Conservation (phyloP, 2,329 filamentous ascomycete genomes). For the Ascocoryne sarcoides region DNA sequence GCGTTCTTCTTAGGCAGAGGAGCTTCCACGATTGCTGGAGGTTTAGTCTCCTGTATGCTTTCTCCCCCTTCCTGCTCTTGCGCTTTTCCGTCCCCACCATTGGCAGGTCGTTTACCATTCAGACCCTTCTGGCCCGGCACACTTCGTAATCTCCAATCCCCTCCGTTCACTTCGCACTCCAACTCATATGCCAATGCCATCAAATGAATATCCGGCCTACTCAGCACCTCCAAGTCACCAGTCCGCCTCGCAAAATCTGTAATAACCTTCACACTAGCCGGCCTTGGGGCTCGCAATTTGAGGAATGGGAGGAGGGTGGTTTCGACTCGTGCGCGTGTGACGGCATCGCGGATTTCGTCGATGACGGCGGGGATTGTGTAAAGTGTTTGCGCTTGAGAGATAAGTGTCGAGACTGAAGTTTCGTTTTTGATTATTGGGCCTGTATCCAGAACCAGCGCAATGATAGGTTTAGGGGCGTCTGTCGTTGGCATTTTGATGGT, state of each 20-base stretch:
- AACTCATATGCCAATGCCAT: constrained; percentile 87
- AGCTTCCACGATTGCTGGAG: not conserved
- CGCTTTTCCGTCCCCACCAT: not conserved
- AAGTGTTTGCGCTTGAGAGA: constrained; percentile 66
- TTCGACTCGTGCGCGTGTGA: constrained; percentile 71
- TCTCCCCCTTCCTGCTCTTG: constrained; percentile 4
- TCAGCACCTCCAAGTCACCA: constrained; percentile 81
- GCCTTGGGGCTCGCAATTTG: constrained; percentile 62
- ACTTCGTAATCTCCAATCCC: constrained; percentile 75
- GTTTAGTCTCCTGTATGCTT: constrained; percentile 4
- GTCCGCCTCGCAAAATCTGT: constrained; percentile 81
- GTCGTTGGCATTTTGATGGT: constrained; percentile 15
- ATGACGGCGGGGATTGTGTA: constrained; percentile 82
- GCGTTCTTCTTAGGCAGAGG: constrained; percentile 18
- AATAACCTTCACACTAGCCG: constrained; percentile 71
- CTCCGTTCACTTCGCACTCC: constrained; percentile 85
- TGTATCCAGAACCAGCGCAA: constrained; percentile 81
- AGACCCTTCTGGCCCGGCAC: constrained; percentile 70
- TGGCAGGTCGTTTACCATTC: constrained; percentile 52
- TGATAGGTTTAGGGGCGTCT: constrained; percentile 53
- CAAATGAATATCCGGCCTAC: constrained; percentile 80
- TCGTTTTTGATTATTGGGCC: constrained; percentile 93
- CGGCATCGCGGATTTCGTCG: constrained; percentile 76
- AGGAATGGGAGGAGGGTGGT: constrained; percentile 81
- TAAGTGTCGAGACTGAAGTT: constrained; percentile 71